Percentiles rank a stretch among this genome's conserved stretches.
These are phyloP conservation scores for Trematosphaeria pertusa DNA, from an alignment of 2,329 filamentous ascomycete species.

Conservation along the genomic window DNA sequence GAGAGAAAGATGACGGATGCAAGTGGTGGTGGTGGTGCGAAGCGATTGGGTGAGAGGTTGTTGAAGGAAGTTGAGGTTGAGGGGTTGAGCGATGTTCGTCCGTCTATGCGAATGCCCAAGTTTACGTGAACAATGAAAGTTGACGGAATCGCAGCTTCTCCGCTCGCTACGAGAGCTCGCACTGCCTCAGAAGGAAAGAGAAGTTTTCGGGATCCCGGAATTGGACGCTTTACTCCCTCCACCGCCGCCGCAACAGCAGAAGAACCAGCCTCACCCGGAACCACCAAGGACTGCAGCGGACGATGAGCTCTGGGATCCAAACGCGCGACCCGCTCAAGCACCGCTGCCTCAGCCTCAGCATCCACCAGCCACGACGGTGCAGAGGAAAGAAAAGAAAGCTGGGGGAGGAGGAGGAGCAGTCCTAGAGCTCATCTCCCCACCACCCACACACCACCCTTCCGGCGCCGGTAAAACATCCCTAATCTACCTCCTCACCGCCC, in stretches of 20 bases:
- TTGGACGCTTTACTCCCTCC: constrained; percentile 52
- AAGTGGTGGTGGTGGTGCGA: constrained; percentile 41
- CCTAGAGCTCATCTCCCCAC: constrained; percentile 62
- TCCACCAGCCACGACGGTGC: neutral
- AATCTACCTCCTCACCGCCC: constrained; percentile 62
- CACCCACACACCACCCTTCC: constrained; percentile 42
- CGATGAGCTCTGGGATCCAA: constrained; percentile 10
- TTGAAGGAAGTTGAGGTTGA: constrained; percentile 48
- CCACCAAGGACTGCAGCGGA: no score
- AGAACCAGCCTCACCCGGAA: constrained; percentile 3
- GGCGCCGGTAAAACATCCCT: constrained; percentile 66
- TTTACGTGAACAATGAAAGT: no score
- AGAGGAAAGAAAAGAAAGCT: neutral
- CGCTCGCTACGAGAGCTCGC: constrained; percentile 43
- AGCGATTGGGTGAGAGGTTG: constrained; percentile 61
- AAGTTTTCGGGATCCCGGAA: constrained; percentile 52
- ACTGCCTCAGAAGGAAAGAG: constrained; percentile 15
- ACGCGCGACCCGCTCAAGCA: neutral
- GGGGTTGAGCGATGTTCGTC: constrained; percentile 40
- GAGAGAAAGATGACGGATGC: constrained; percentile 24
- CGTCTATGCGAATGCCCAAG: no score
- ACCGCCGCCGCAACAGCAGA: constrained; percentile 10
- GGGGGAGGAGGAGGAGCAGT: no score
- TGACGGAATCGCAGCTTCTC: no score
- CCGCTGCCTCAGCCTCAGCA: neutral